Evolutionary conservation across 768 basidiomycete genomes (phyloP).

Genomic region (Podaxis carcinomalis): DNA sequence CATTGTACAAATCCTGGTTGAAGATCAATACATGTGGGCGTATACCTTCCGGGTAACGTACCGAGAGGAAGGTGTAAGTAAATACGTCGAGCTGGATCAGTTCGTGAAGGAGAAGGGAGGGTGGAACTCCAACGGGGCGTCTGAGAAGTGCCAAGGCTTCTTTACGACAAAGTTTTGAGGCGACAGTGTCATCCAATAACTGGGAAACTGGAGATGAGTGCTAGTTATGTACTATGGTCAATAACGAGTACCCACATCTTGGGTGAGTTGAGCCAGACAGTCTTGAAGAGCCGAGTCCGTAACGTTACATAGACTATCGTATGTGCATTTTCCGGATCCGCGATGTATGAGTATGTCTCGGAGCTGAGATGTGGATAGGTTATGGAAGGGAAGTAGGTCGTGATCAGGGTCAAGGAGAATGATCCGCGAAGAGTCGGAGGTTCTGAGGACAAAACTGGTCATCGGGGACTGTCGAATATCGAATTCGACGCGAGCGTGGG

Average conservation of each 20-base stretch:
- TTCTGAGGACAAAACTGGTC: background rate
- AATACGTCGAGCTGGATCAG: background rate
- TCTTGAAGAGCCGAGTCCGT: background rate
- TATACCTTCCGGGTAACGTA: background rate
- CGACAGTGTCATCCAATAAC: background rate
- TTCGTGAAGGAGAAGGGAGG: background rate
- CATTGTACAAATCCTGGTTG: background rate
- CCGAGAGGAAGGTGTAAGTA: background rate
- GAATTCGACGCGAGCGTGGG: background rate
- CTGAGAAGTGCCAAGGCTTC: background rate
- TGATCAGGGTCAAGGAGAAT: background rate
- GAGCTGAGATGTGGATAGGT: background rate
- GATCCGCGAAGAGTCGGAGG: background rate
- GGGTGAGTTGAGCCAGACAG: background rate
- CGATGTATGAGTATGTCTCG: background rate
- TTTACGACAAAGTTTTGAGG: background rate
- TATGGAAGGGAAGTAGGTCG: background rate
- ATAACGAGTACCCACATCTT: background rate
- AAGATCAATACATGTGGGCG: background rate
- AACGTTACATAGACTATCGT: background rate
- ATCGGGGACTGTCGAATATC: background rate
- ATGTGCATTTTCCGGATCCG: background rate
- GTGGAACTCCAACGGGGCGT: background rate
- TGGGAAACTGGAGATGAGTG: background rate
- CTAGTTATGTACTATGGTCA: too few species aligned